phyloP scores from a whole-genome alignment of 2,329 filamentous ascomycete genomes.

The Lecanicillium sp. region DNA sequence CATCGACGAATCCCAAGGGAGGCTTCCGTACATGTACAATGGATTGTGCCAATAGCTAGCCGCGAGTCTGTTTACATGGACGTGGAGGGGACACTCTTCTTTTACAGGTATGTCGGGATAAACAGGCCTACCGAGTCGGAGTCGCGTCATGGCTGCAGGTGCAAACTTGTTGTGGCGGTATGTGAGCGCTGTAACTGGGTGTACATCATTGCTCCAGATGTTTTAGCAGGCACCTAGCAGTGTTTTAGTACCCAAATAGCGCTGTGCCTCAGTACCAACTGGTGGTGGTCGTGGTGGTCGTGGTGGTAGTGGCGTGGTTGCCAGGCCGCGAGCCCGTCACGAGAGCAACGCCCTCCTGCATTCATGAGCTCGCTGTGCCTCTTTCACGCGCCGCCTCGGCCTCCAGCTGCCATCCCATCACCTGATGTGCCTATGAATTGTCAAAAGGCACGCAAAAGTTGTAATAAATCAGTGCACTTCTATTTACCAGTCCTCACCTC shows the following conservation, averaged over 20 bases:
- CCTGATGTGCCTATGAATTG: conserved; percentile 8
- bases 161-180: too few species aligned
- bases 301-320: not conserved
- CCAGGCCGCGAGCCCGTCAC: not conserved
- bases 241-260: too few species aligned
- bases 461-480: conserved; percentile 7
- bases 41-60: not conserved
- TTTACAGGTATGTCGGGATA: too few species aligned
- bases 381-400: conserved; percentile 4
- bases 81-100: too few species aligned
- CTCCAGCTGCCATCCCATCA: not conserved
- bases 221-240: too few species aligned
- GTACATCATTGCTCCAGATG: too few species aligned
- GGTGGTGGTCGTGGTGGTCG: too few species aligned
- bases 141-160: too few species aligned
- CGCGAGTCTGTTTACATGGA: too few species aligned
- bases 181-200: too few species aligned
- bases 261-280: too few species aligned
- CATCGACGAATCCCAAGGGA: not conserved
- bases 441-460: not conserved
- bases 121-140: too few species aligned
- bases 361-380: not conserved
- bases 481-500: not conserved
- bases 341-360: conserved; percentile 6
- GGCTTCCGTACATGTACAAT: not conserved